These are phyloP conservation scores for Ilyonectria sp. DNA, from an alignment of 2,329 filamentous ascomycete genomes.

Conservation along the genomic window DNA sequence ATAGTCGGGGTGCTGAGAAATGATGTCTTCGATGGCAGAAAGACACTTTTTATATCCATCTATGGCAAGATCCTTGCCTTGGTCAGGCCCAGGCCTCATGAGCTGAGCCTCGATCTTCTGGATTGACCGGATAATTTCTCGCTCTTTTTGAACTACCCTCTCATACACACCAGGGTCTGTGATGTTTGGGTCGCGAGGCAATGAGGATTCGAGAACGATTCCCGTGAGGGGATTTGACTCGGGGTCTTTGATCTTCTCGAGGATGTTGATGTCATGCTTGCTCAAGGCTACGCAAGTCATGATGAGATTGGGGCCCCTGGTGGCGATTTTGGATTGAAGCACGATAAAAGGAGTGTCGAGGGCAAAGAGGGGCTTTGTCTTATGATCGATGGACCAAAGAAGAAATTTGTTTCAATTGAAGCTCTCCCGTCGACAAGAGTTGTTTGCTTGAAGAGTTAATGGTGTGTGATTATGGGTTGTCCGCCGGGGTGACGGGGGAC, in stretches of 20 bases:
- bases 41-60: conserved; percentile 65
- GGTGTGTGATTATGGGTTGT: conserved; percentile 20
- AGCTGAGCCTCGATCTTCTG: conserved; percentile 70
- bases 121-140: conserved; percentile 67
- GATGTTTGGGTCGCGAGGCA: conserved; percentile 72
- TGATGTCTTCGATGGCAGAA: conserved; percentile 67
- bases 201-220: conserved; percentile 67
- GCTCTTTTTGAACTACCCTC: conserved; percentile 65
- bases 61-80: conserved; percentile 55
- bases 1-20: conserved; percentile 74
- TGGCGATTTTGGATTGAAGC: conserved; percentile 8
- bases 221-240: conserved; percentile 71
- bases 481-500: conserved; percentile 3
- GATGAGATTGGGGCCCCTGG: conserved; percentile 29
- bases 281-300: conserved; percentile 69
- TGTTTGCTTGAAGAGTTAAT: conserved; percentile 16
- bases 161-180: conserved; percentile 66
- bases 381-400: conserved; percentile 13
- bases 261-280: conserved; percentile 72
- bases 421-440: conserved; percentile 8
- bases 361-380: not conserved
- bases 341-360: conserved; percentile 7
- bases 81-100: conserved; percentile 57
- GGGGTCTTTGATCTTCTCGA: conserved; percentile 78
- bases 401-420: conserved; percentile 12